These are phyloP conservation scores for Magnolia officinalis DNA, from an alignment of 164 flowering plant genomes.

Conservation along the genomic window DNA sequence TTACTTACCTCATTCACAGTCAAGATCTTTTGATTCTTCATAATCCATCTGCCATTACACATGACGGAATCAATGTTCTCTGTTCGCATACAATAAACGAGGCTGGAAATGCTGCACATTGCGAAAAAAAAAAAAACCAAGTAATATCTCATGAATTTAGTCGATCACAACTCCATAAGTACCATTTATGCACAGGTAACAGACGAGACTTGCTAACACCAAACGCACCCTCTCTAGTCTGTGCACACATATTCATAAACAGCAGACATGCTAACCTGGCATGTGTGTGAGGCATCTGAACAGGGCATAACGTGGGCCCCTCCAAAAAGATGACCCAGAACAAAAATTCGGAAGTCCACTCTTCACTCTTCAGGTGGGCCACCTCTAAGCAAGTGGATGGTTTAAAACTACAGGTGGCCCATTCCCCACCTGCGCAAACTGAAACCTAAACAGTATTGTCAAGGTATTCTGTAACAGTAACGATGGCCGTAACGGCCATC, in stretches of 20 bases:
- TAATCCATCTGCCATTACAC: conserved; percentile 90
- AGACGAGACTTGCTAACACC: background rate
- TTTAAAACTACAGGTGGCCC: background rate
- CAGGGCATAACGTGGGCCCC: no score
- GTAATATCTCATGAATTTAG: background rate
- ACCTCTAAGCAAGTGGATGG: no score
- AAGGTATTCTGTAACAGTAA: no score
- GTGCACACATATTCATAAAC: background rate
- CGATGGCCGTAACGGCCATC: no score
- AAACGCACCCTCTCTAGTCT: background rate
- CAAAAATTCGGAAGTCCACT: no score
- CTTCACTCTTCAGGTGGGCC: no score
- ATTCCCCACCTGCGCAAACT: no score
- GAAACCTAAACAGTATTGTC: no score
- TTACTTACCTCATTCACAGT: conserved; percentile 66
- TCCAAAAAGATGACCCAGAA: no score
- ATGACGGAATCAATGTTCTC: conserved; percentile 82
- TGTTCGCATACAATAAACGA: conserved; percentile 79
- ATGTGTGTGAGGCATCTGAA: no score
- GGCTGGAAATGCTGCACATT: conserved; percentile 67
- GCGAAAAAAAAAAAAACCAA: conserved; percentile 1
- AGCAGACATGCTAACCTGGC: no score
- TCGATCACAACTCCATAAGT: background rate
- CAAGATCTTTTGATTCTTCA: conserved; percentile 64
- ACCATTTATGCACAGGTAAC: background rate